Base-by-base conservation (phyloP, 2,329 filamentous ascomycete species). In the Ophiostoma piceae region DNA sequence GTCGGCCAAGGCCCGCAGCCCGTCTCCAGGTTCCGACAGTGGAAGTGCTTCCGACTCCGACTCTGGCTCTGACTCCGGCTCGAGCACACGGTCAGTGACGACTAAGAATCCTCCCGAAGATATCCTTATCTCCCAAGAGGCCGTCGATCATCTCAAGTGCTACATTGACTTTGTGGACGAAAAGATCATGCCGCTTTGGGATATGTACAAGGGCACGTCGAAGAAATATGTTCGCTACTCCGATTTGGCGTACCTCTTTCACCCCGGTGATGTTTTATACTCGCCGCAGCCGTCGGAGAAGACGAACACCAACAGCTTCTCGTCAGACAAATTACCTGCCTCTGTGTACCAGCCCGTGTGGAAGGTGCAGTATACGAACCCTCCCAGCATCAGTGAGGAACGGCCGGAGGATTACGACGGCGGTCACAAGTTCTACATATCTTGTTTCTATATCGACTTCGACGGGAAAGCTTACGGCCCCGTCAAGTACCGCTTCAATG, bases 151-250 rank as follows among this genome's bases (percentile, higher is more conserved):
- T 71, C 80, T 82, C 77, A 76, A 79, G 16, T 79, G 77, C 76
- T 82, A 82, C 54, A 78, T 82, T 66, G 73, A 81, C 43, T 82
- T 82, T 68, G 73, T 82, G n/a, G 80, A 82, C 57, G 74, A 79
- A 26, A 78, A 81, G 60, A 74, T 82, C 35, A 77, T 82, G 74
- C 80, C 79, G 3, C 71, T 80, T 1, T 75, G 79, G 68, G 69
- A 72, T 14, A 70, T 72, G 16, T 79, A 74, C 67, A 69, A 71
- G 37, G 69, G 37, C 67, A 71, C 68, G 32, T 3, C 39, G 2
- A 67, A 66, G 16, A 65, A 47, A 26, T 77, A 76, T 2, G 77
- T 82, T 72, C 77, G 76, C 67, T 82, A 79, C 39, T 77, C 79
- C 19, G 81, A 83, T 71, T 72, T 83, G n/a, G 81, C 80, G 79